A percentile compares a stretch with the other conserved stretches of the same genome.
These are phyloP conservation scores for Mucor saturninus DNA, from an alignment of 371 early-diverging fungal species.

Conservation along the genomic window DNA sequence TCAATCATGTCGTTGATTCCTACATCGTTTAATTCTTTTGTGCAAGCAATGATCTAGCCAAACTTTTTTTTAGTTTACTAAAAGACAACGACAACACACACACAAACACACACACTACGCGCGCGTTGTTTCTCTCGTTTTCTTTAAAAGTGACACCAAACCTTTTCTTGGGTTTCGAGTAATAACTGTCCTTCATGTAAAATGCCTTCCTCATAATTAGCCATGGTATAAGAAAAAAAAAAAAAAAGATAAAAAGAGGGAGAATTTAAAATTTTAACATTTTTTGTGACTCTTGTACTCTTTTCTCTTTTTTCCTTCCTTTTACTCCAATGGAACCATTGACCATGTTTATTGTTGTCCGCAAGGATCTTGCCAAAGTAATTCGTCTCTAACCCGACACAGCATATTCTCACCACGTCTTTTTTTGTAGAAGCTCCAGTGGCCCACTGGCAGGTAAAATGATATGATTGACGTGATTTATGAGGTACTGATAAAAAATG, in stretches of 20 bases:
- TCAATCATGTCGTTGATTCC: conserved; percentile 45
- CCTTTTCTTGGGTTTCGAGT: conserved; percentile 43
- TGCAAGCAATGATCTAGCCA: conserved; percentile 45
- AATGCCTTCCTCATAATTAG: conserved; percentile 47
- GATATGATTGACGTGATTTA: too few species aligned
- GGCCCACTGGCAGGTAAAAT: conserved; percentile 81
- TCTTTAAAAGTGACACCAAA: not conserved
- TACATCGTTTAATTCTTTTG: conserved; percentile 42
- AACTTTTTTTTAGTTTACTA: not conserved
- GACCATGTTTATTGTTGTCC: conserved; percentile 83
- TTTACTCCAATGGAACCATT: conserved; percentile 54
- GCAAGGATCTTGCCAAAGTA: conserved; percentile 85
- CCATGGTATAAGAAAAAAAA: conserved; percentile 22
- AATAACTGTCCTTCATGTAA: conserved; percentile 38
- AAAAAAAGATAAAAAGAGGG: conserved; percentile 1
- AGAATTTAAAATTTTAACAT: not conserved
- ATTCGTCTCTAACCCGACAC: not conserved
- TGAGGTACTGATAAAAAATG: too few species aligned
- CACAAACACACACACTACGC: too few species aligned
- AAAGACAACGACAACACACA: not conserved
- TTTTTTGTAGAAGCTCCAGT: conserved; percentile 56
- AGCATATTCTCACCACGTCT: not conserved
- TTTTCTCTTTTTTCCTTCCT: not conserved
- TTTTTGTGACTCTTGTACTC: too few species aligned
- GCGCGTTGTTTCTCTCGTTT: too few species aligned